Conservation (phyloP, 2,329 filamentous ascomycete genomes). For the Penicillium sp. region DNA sequence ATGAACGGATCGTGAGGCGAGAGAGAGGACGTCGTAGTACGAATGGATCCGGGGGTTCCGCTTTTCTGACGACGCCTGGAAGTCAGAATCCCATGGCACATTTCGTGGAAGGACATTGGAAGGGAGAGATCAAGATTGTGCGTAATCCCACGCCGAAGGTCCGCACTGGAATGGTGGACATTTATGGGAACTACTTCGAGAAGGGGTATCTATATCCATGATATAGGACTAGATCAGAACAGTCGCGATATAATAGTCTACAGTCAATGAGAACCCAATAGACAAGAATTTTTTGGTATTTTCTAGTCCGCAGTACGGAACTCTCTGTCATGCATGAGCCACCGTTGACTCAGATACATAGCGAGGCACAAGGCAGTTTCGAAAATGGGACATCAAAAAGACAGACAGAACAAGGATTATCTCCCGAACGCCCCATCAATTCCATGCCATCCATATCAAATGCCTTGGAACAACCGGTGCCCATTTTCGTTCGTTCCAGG, state of each 20-base stretch:
- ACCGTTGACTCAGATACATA: constrained; percentile 13
- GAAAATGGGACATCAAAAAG: constrained; percentile 1
- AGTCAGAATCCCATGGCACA: constrained; percentile 28
- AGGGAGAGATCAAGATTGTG: constrained; percentile 55
- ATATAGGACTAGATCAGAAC: constrained; percentile 21
- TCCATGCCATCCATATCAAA: background rate
- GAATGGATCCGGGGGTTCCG: constrained; percentile 20
- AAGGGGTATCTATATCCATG: constrained; percentile 48
- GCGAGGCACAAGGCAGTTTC: constrained; percentile 6
- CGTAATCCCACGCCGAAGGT: constrained; percentile 39
- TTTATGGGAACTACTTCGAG: constrained; percentile 52
- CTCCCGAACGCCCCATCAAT: background rate
- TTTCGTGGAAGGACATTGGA: constrained; percentile 56
- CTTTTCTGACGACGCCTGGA: constrained; percentile 10
- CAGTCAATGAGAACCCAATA: background rate
- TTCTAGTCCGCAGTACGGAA: constrained; percentile 13
- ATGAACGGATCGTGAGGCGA: constrained; percentile 34
- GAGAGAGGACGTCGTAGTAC: constrained; percentile 24
- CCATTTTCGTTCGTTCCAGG: constrained; percentile 11
- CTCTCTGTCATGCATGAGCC: constrained; percentile 20
- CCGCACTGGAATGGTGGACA: constrained; percentile 46
- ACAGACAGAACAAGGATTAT: background rate
- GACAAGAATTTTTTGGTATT: constrained; percentile 21
- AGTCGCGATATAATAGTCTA: background rate
- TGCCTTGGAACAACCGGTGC: constrained; percentile 9